Evolutionary conservation across 2,329 filamentous ascomycete genomes (phyloP).

Genomic region (Helicocarpus griseus): DNA sequence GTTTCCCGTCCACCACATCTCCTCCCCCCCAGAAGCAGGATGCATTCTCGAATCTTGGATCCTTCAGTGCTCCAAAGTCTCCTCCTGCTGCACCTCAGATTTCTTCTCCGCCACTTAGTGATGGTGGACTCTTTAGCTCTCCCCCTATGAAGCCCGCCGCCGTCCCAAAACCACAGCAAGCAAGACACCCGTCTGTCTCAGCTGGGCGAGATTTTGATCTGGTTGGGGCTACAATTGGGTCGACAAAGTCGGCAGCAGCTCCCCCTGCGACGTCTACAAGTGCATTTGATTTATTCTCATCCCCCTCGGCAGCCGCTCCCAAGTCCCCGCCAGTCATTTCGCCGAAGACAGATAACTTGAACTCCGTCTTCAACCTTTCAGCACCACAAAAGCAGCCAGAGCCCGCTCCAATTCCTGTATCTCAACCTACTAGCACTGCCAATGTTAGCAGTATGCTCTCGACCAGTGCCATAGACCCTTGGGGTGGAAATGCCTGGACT

Average conservation of each 20-base stretch:
- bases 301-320: slow-evolving; percentile 37
- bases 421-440: slow-evolving; percentile 29
- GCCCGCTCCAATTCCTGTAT: slow-evolving; percentile 21
- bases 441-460: slow-evolving; percentile 33
- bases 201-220: slow-evolving; percentile 37
- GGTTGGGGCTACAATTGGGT: slow-evolving; percentile 13
- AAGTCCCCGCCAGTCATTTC: slow-evolving; percentile 31
- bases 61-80: slow-evolving; percentile 31
- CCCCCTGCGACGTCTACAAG: slow-evolving; percentile 53
- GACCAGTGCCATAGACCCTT: slow-evolving; percentile 54
- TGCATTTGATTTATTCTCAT: slow-evolving; percentile 65
- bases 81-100: slow-evolving; percentile 37
- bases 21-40: slow-evolving; percentile 21
- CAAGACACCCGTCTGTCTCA: slow-evolving; percentile 42
- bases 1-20: slow-evolving; percentile 46
- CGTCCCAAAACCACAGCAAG: slow-evolving; percentile 33
- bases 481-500: slow-evolving; percentile 81
- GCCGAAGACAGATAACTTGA: slow-evolving; percentile 33
- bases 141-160: slow-evolving; percentile 53
- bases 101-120: slow-evolving; percentile 46
- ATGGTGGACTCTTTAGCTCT: slow-evolving; percentile 75
- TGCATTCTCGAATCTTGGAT: slow-evolving; percentile 12
- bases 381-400: slow-evolving; percentile 25
- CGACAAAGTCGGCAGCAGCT: slow-evolving; percentile 33
- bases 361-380: slow-evolving; percentile 77